Evolutionary conservation across 164 flowering plant species (phyloP).

Genomic region (Kalanchoe fedtschenkoi): DNA sequence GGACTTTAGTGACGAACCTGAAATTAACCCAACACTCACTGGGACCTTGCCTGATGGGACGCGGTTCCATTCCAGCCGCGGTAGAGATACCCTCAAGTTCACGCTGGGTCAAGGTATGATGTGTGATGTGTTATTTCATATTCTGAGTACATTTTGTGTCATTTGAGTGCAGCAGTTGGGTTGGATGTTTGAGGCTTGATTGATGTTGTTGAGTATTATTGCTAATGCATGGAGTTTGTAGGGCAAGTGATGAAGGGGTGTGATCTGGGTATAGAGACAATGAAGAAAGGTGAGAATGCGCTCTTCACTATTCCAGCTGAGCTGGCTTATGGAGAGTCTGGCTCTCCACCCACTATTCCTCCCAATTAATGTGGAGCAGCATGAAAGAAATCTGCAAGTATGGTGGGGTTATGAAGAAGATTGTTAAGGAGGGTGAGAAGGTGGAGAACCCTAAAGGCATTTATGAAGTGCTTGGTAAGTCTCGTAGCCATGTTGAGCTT

Average conservation of each 20-base stretch:
- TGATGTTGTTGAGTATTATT: background rate
- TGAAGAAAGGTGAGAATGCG: constrained; percentile 96
- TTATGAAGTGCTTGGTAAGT: constrained; percentile 84
- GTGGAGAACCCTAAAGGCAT: constrained; percentile 95
- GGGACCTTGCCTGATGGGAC: background rate
- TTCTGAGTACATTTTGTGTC: no score
- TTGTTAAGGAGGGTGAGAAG: constrained; percentile 85
- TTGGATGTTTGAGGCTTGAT: background rate
- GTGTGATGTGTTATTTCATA: background rate
- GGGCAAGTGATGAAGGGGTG: constrained; percentile 98
- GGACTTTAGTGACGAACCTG: no score
- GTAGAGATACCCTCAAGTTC: background rate
- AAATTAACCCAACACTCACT: no score
- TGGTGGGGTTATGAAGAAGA: constrained; percentile 89
- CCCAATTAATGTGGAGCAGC: constrained; percentile 91
- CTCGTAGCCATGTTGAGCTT: no score
- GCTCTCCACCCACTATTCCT: constrained; percentile 90
- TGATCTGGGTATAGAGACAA: constrained; percentile 89
- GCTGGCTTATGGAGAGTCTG: constrained; percentile 80
- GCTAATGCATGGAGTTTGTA: constrained; percentile 15
- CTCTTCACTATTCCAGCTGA: constrained; percentile 84
- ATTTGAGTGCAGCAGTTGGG: background rate
- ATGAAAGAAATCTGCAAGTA: constrained; percentile 95
- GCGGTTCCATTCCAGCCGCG: background rate
- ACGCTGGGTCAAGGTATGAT: background rate